These are phyloP conservation scores for Cutaneotrichosporon cyanovorans DNA, from an alignment of 1,284 basidiomycete species.

Conservation along the genomic window DNA sequence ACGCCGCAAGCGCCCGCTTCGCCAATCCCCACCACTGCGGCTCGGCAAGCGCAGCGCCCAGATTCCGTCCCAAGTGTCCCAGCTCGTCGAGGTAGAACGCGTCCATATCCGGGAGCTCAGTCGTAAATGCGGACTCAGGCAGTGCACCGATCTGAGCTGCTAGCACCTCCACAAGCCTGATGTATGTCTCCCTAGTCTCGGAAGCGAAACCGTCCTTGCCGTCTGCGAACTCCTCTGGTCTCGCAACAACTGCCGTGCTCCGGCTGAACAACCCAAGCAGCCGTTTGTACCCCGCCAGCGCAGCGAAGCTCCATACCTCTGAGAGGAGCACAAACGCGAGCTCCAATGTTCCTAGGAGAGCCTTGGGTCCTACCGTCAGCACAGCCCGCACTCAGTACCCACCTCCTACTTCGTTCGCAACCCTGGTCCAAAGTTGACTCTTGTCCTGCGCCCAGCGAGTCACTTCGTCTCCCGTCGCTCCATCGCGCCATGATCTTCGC, in stretches of 20 bases:
- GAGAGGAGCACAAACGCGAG: constrained; percentile 46
- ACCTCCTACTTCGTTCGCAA: constrained; percentile 36
- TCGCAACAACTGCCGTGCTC: constrained; percentile 20
- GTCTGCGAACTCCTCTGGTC: neutral
- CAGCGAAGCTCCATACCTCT: constrained; percentile 45
- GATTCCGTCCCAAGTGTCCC: constrained; percentile 25
- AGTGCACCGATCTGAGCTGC: constrained; percentile 38
- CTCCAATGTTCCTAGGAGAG: constrained; percentile 43
- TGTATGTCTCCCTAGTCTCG: constrained; percentile 1
- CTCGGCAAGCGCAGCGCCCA: constrained; percentile 16
- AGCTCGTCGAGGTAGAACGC: constrained; percentile 39
- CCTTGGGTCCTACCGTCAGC: constrained; percentile 30
- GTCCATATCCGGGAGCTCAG: constrained; percentile 46
- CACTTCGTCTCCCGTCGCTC: constrained; percentile 45
- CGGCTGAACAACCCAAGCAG: constrained; percentile 41
- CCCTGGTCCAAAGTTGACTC: constrained; percentile 41
- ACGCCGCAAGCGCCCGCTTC: constrained; percentile 3
- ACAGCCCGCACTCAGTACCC: constrained; percentile 10
- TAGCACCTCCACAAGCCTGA: constrained; percentile 31
- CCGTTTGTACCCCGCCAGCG: constrained; percentile 43
- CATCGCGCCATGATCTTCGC: constrained; percentile 44
- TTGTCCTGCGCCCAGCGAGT: constrained; percentile 46
- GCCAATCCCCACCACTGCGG: constrained; percentile 7
- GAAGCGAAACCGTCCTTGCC: neutral
- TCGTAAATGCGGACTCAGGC: constrained; percentile 39